phyloP scores from a whole-genome alignment of 1,139 yeast species.

The Pichia sp. region DNA sequence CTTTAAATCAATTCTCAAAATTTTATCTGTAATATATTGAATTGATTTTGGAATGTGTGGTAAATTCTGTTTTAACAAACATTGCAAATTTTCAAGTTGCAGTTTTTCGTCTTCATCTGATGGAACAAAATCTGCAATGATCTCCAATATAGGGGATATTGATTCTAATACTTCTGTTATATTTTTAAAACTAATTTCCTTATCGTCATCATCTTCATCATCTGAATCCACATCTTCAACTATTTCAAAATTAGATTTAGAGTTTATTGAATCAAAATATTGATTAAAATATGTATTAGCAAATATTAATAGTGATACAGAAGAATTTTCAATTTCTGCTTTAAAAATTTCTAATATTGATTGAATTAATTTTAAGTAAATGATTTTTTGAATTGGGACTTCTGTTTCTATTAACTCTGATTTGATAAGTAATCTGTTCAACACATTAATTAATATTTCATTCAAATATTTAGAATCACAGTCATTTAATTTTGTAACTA shows the following conservation, averaged over 20 bases:
- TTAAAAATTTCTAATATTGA: constrained; percentile 54
- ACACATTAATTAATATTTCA: constrained; percentile 42
- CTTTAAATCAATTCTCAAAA: constrained; percentile 2
- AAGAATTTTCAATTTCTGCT: constrained; percentile 54
- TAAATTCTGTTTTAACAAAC: background rate
- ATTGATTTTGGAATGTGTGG: constrained; percentile 8
- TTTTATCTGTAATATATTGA: constrained; percentile 1
- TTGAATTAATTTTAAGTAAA: constrained; percentile 63
- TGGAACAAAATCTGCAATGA: constrained; percentile 5
- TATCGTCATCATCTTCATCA: constrained; percentile 38
- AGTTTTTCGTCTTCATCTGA: constrained; percentile 5
- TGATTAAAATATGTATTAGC: constrained; percentile 6
- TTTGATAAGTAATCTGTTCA: constrained; percentile 54
- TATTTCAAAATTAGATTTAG: constrained; percentile 8
- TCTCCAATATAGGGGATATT: constrained; percentile 12
- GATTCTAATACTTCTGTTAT: constrained; percentile 24
- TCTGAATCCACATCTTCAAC: constrained; percentile 20
- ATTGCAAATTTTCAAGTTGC: constrained; percentile 13
- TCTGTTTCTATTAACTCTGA: constrained; percentile 30
- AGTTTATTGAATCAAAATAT: constrained; percentile 5
- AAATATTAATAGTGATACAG: constrained; percentile 27
- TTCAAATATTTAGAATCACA: constrained; percentile 45
- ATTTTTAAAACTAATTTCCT: constrained; percentile 26
- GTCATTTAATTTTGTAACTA: constrained; percentile 38
- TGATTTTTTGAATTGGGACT: constrained; percentile 50